Evolutionary conservation across 1,284 basidiomycete genomes (phyloP).

Genomic region (Austroboletus olivaceoglutinosus): DNA sequence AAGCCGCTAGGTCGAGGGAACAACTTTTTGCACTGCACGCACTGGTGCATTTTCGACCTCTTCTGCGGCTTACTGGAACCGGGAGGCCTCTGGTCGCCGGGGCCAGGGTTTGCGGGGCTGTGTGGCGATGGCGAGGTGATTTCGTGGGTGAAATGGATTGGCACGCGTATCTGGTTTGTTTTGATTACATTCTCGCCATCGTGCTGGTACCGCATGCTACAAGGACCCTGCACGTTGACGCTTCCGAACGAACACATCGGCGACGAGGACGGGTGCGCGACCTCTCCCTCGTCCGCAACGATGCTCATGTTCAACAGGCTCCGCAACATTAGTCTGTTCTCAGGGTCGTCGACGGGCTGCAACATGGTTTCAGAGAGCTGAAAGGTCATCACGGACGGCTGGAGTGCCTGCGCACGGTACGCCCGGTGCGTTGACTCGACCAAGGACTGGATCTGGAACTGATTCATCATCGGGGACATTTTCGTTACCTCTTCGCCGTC

Average conservation of each 20-base stretch:
- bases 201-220: constrained; percentile 27
- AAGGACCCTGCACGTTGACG: constrained; percentile 21
- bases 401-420: constrained; percentile 16
- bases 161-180: constrained; percentile 16
- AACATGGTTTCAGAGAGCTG: constrained; percentile 27
- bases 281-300: constrained; percentile 15
- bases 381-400: constrained; percentile 32
- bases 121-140: constrained; percentile 8
- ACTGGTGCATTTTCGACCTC: constrained; percentile 53
- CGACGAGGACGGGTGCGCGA: constrained; percentile 3
- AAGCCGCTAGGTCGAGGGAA: constrained; percentile 66
- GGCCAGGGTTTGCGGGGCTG: constrained; percentile 3
- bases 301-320: constrained; percentile 18
- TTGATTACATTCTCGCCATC: constrained; percentile 8
- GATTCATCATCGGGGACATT: constrained; percentile 36
- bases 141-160: constrained; percentile 4
- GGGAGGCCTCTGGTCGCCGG: constrained; percentile 10
- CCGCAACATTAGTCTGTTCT: constrained; percentile 22
- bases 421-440: constrained; percentile 6
- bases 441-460: constrained; percentile 29
- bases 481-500: constrained; percentile 27
- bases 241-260: constrained; percentile 2
- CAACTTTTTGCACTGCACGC: constrained; percentile 52
- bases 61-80: constrained; percentile 27
- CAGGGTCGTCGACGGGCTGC: constrained; percentile 31